These are phyloP conservation scores for Talaromyces thailandensis DNA, from an alignment of 495 filamentous ascomycete species.

Conservation along the genomic window DNA sequence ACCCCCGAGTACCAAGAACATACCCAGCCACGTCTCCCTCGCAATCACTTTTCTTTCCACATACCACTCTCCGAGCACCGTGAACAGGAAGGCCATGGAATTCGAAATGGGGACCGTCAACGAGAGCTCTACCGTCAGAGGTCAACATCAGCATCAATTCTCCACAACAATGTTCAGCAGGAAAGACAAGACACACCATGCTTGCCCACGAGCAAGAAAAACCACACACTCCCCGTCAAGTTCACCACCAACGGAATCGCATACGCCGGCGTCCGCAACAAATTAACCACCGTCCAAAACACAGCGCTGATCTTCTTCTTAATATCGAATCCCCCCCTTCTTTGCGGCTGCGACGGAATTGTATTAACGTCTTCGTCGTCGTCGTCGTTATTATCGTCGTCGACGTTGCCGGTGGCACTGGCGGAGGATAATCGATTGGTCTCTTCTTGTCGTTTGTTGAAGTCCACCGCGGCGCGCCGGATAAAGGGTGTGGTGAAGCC, in stretches of 20 bases:
- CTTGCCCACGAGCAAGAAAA: conserved; percentile 88
- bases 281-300: conserved; percentile 65
- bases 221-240: conserved; percentile 93
- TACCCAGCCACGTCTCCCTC: conserved; percentile 82
- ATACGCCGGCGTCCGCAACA: conserved; percentile 74
- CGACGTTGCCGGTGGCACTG: not conserved
- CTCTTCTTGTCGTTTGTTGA: conserved; percentile 39
- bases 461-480: conserved; percentile 48
- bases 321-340: conserved; percentile 20
- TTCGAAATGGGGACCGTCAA: conserved; percentile 93
- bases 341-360: not conserved
- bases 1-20: conserved; percentile 69
- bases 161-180: not conserved
- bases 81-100: conserved; percentile 89
- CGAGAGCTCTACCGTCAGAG: conserved; percentile 58
- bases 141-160: not conserved
- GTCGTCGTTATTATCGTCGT: not conserved
- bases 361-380: not conserved
- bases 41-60: conserved; percentile 84
- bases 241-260: conserved; percentile 81
- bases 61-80: conserved; percentile 91
- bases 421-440: conserved; percentile 14
- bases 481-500: conserved; percentile 54
- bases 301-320: conserved; percentile 45
- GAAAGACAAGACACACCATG: conserved; percentile 47